Evolutionary conservation across 202 grass and related monocot genomes (phyloP).

Genomic region (Cymbopogon flexuosus): DNA sequence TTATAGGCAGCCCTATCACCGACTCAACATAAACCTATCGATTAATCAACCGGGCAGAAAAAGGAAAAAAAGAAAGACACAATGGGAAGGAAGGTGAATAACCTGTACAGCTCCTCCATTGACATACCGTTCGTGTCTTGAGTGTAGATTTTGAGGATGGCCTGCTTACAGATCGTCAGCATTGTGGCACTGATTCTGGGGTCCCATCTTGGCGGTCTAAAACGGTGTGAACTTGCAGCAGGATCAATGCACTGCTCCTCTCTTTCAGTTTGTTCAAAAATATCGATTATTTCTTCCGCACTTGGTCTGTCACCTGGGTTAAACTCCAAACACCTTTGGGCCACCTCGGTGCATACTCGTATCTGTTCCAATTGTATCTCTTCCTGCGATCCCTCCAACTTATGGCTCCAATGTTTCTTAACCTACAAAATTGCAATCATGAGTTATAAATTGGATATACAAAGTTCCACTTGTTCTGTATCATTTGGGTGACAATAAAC

Average conservation of each 20-base stretch:
- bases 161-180: no score
- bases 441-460: neutral
- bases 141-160: neutral
- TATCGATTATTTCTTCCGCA: no score
- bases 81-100: no score
- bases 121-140: neutral
- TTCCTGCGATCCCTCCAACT: neutral
- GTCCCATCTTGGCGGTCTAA: no score
- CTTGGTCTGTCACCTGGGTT: neutral
- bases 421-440: neutral
- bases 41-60: neutral
- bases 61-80: neutral
- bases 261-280: no score
- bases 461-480: no score
- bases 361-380: neutral
- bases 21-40: neutral
- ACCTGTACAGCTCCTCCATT: neutral
- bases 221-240: neutral
- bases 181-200: no score
- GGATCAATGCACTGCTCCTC: neutral
- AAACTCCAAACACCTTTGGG: neutral
- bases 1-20: neutral
- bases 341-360: constrained; percentile 3
- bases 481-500: no score
- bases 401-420: neutral